Percentiles rank a stretch among this genome's conserved stretches.
Evolutionary conservation across 192 early-diverging fungal genomes (phyloP).

Genomic region (Rhizoclosmatium globosum): DNA sequence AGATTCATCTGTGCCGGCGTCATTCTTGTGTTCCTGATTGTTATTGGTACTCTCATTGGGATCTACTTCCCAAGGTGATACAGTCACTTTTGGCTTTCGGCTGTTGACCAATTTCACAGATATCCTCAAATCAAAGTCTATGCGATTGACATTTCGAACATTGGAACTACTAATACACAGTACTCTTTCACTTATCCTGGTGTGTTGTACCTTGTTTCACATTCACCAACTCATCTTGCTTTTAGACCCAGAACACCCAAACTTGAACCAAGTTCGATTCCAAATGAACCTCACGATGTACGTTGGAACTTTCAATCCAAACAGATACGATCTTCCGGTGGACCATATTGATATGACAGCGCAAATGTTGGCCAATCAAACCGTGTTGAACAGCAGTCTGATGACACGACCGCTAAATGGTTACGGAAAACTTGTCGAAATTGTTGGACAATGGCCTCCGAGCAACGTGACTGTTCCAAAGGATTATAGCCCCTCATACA

Average conservation of each 20-base stretch:
- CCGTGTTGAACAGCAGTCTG: background rate
- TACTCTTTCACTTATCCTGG: conserved; percentile 11
- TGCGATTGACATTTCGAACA: conserved; percentile 22
- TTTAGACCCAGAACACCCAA: background rate
- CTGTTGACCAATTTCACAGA: conserved; percentile 2
- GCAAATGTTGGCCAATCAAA: conserved; percentile 23
- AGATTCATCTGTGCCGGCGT: background rate
- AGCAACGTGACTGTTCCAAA: background rate
- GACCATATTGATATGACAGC: conserved; percentile 22
- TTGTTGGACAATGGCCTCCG: background rate
- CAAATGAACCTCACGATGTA: conserved; percentile 34
- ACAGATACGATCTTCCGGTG: conserved; percentile 28
- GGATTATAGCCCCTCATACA: background rate
- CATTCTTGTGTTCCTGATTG: background rate
- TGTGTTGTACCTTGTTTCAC: background rate
- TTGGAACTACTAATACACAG: conserved; percentile 8
- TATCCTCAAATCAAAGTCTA: conserved; percentile 28
- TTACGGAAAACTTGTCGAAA: background rate
- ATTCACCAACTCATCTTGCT: background rate
- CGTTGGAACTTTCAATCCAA: conserved; percentile 33
- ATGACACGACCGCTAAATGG: background rate
- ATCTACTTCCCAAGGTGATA: conserved; percentile 21
- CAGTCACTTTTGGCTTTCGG: background rate
- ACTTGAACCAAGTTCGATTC: conserved; percentile 22
- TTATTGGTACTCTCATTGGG: background rate